Percentiles rank a stretch among this genome's conserved stretches.
Evolutionary conservation across 768 basidiomycete genomes (phyloP).

Genomic region (Pleurotus platypus): DNA sequence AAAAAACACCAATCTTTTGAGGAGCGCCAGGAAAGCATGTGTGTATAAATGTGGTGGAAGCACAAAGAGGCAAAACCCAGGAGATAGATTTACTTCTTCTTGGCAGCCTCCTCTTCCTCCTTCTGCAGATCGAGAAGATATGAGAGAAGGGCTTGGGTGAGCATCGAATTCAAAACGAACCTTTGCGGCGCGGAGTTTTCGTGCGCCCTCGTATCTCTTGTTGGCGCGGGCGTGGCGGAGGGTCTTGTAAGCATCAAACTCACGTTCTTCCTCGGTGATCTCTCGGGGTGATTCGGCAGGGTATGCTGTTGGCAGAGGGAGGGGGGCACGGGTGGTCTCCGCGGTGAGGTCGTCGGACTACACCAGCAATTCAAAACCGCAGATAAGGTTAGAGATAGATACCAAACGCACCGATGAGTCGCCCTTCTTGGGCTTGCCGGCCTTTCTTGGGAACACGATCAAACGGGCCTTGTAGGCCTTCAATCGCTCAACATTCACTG

Average conservation of each 20-base stretch:
- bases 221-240: conserved; percentile 83
- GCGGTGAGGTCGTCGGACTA: conserved; percentile 84
- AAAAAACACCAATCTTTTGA: conserved; percentile 32
- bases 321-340: conserved; percentile 61
- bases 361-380: conserved; percentile 4
- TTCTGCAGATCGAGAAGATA: conserved; percentile 41
- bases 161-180: conserved; percentile 34
- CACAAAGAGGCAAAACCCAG: conserved; percentile 16
- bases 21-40: conserved; percentile 22
- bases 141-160: not conserved
- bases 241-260: conserved; percentile 84
- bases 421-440: conserved; percentile 92
- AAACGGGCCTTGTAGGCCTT: conserved; percentile 89
- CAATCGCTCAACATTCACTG: conserved; percentile 90
- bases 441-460: conserved; percentile 96
- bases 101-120: conserved; percentile 88
- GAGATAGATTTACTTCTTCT: conserved; percentile 70
- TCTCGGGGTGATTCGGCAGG: conserved; percentile 84
- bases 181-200: conserved; percentile 86
- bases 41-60: conserved; percentile 11
- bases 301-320: conserved; percentile 67
- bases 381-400: conserved; percentile 8
- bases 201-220: conserved; percentile 80
- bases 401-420: conserved; percentile 75
- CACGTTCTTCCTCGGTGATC: conserved; percentile 88